Evolutionary conservation across 2,329 filamentous ascomycete genomes (phyloP).

Genomic region (Nannizzia gypsea): DNA sequence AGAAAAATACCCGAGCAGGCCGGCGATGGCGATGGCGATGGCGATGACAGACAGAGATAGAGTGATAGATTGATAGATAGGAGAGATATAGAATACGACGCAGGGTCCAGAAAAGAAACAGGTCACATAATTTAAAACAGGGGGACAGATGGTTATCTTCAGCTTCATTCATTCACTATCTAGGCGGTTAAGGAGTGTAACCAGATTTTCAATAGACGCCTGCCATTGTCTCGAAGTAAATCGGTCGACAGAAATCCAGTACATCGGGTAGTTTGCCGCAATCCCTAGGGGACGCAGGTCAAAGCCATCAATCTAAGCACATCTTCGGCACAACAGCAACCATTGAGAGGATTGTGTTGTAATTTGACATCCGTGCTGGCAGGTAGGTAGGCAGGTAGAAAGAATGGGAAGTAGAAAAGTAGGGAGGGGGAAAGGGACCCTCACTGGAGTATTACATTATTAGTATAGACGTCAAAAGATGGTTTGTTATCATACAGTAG

Average conservation of each 20-base stretch:
- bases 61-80: neutral
- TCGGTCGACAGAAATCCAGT: conserved; percentile 33
- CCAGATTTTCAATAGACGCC: conserved; percentile 36
- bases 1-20: neutral
- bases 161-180: neutral
- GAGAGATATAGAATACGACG: neutral
- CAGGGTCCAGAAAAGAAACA: neutral
- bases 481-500: conserved; percentile 3
- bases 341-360: conserved; percentile 66
- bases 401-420: conserved; percentile 3
- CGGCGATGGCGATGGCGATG: neutral
- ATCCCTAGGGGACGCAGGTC: conserved; percentile 5
- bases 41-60: no score
- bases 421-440: neutral
- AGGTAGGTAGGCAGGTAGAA: neutral
- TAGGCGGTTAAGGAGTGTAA: conserved; percentile 20
- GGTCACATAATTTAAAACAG: conserved; percentile 1
- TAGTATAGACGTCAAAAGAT: conserved; percentile 8
- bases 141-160: neutral
- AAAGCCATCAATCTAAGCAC: conserved; percentile 61
- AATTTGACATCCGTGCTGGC: conserved; percentile 99
- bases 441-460: conserved; percentile 2
- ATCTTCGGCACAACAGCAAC: conserved; percentile 98
- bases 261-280: conserved; percentile 28
- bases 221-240: conserved; percentile 23